Percentiles rank a stretch among this genome's conserved stretches.
Conservation (phyloP, 2,329 filamentous ascomycete genomes). For the Cladosporium sp. region DNA sequence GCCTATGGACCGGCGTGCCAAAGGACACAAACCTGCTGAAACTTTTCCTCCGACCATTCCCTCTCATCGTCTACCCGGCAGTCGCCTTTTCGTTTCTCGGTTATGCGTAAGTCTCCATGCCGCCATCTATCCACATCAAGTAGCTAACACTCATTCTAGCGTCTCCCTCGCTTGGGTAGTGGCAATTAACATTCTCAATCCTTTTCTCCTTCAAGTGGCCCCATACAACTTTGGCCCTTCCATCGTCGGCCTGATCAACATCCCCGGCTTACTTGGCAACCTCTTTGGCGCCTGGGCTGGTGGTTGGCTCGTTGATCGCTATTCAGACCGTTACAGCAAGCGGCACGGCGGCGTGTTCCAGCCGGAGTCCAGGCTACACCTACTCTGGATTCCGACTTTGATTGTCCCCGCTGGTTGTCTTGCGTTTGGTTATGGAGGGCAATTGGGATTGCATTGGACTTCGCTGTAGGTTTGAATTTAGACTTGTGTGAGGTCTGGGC, state of each 20-base stretch:
- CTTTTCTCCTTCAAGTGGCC: slow-evolving; percentile 35
- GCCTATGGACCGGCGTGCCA: slow-evolving; percentile 29
- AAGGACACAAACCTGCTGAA: slow-evolving; percentile 28
- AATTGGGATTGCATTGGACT: slow-evolving; percentile 37
- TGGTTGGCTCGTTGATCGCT: slow-evolving; percentile 39
- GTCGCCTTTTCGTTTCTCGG: slow-evolving; percentile 34
- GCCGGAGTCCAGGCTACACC: slow-evolving; percentile 40
- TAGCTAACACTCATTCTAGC: neutral
- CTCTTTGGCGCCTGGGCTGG: slow-evolving; percentile 38
- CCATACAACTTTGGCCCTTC: slow-evolving; percentile 33
- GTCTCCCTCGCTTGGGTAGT: slow-evolving; percentile 34
- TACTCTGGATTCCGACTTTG: slow-evolving; percentile 36
- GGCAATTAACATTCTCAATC: slow-evolving; percentile 35
- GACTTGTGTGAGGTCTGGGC: neutral
- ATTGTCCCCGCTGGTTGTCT: slow-evolving; percentile 40
- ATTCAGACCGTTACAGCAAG: slow-evolving; percentile 37
- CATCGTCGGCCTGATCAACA: slow-evolving; percentile 36
- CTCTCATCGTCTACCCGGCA: slow-evolving; percentile 33
- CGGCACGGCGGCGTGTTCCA: slow-evolving; percentile 40
- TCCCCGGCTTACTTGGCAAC: slow-evolving; percentile 39
- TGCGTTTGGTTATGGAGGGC: slow-evolving; percentile 41
- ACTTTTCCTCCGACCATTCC: slow-evolving; percentile 33
- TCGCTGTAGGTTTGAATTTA: slow-evolving; percentile 23
- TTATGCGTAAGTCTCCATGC: slow-evolving; percentile 22
- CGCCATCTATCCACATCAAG: too few relatives aligned